phyloP scores from a whole-genome alignment of 2,329 filamentous ascomycete species.

The Cladosporium sp. region DNA sequence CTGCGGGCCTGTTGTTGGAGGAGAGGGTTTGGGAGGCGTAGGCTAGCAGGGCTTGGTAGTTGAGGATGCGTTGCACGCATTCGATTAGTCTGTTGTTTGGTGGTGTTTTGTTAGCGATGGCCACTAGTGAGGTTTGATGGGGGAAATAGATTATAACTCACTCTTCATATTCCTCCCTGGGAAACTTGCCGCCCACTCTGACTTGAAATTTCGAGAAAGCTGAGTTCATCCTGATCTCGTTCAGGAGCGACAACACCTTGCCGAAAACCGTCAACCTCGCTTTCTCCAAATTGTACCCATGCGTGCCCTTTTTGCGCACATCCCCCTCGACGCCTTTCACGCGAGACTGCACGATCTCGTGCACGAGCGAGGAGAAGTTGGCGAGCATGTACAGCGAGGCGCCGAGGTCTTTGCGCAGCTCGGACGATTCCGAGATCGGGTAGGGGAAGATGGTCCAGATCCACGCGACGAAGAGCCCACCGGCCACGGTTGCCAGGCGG shows the following conservation, averaged over 20 bases:
- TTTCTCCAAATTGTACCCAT: slow-evolving; percentile 54
- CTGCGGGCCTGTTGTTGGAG: slow-evolving; percentile 27
- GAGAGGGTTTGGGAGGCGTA: slow-evolving; percentile 58
- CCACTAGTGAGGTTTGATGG: not conserved
- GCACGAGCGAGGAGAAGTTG: slow-evolving; percentile 68
- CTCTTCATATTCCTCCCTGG: slow-evolving; percentile 57
- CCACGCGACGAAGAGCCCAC: slow-evolving; percentile 65
- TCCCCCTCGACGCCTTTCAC: slow-evolving; percentile 58
- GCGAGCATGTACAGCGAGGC: slow-evolving; percentile 67
- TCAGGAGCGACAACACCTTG: slow-evolving; percentile 63
- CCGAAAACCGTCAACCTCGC: slow-evolving; percentile 58
- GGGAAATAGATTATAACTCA: not conserved
- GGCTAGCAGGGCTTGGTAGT: slow-evolving; percentile 62
- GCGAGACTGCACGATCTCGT: slow-evolving; percentile 61
- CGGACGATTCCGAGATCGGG: slow-evolving; percentile 66
- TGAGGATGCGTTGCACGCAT: slow-evolving; percentile 57
- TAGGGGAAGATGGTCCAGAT: slow-evolving; percentile 75
- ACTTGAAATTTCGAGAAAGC: slow-evolving; percentile 66
- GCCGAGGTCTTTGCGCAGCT: slow-evolving; percentile 65
- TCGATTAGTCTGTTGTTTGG: slow-evolving; percentile 55
- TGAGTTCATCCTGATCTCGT: slow-evolving; percentile 60
- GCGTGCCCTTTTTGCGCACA: slow-evolving; percentile 42
- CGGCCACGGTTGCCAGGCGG: slow-evolving; percentile 63
- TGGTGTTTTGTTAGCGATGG: not conserved
- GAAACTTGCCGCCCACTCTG: slow-evolving; percentile 67